phyloP scores from a whole-genome alignment of 306 rosid species.

The Lithocarpus polystachyus region DNA sequence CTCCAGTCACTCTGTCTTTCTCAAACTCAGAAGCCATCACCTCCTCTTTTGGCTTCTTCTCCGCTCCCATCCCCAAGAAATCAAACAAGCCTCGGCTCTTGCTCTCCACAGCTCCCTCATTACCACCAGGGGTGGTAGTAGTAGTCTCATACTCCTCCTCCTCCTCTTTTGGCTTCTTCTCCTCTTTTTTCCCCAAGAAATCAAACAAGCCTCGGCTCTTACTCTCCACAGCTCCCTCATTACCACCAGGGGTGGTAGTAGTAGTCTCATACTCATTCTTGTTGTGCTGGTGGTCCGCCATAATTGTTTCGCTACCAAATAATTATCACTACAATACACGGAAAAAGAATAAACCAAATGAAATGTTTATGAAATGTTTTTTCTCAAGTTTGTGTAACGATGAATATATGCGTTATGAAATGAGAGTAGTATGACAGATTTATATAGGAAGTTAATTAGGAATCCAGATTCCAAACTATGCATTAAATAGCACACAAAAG shows the following conservation, averaged over 20 bases:
- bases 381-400: not conserved
- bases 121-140: slow-evolving; percentile 3
- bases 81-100: slow-evolving; percentile 71
- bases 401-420: not conserved
- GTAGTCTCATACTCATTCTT: slow-evolving; percentile 28
- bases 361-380: not conserved
- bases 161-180: too few species aligned
- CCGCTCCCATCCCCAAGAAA: slow-evolving; percentile 48
- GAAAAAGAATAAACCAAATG: not conserved
- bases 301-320: not conserved
- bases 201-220: slow-evolving; percentile 71
- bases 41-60: slow-evolving; percentile 33
- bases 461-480: too few species aligned
- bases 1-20: slow-evolving; percentile 20
- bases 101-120: slow-evolving; percentile 36
- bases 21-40: slow-evolving; percentile 18
- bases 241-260: not conserved
- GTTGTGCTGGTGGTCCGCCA: slow-evolving; percentile 65
- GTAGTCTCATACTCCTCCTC: too few species aligned
- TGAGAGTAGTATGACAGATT: not conserved
- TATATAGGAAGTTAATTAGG: slow-evolving; percentile 24
- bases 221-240: slow-evolving; percentile 35
- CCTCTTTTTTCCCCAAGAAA: slow-evolving; percentile 51
- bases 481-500: too few species aligned
- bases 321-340: not conserved